Evolutionary conservation across 108 stramenopile genomes (phyloP), one percentile per base, ranked within the genome.

Genomic region (Fragilariopsis cylindrus): DNA sequence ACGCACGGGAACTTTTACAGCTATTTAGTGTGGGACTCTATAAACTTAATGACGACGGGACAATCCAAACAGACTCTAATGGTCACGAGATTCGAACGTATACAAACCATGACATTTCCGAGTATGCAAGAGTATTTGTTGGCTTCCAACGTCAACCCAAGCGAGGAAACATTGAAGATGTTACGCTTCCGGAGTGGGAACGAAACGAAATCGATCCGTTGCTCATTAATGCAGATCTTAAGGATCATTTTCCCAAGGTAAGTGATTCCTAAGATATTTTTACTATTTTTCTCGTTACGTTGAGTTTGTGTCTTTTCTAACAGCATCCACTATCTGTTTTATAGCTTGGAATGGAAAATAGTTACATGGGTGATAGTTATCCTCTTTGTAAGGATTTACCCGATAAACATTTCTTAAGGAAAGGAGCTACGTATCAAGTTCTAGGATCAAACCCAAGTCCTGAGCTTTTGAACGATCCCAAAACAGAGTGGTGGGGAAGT

Each of bases 181-280:
- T 30, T 30, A 40, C 40, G 11, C 58, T 30, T 0, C 39, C 58
- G 4, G 7, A 60, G 13, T 6, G 41, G 5, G 58, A 60, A 7
- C 40, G 41, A n/a, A 78, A 73, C 55, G 19, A 41, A 48, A 43
- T 78, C 13, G 77, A 78, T 68, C 77, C 77, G 13, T 72, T 78
- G 77, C 30, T 18, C 9, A 68, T 78, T 0, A 11, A 18, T 39
- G 52, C 72, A 12, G 71, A 75, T 4, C 77, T 60, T 48, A 70
- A 88, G 18, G 92, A 94, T 79, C 58, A 64, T 11, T 91, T 91
- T 69, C 92, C 92, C 48, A 93, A 93, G 60, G 73, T 73, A 54
- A 30, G 69, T 41, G 0, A 30, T 30, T 30, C 30, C 30, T 30
- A 30, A 30, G 30, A 2, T 30, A 30, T 73, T 2, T 54, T 54